Base-by-base conservation (phyloP, 1,139 yeast genomes). In the Tardiomyces digboiensis region DNA sequence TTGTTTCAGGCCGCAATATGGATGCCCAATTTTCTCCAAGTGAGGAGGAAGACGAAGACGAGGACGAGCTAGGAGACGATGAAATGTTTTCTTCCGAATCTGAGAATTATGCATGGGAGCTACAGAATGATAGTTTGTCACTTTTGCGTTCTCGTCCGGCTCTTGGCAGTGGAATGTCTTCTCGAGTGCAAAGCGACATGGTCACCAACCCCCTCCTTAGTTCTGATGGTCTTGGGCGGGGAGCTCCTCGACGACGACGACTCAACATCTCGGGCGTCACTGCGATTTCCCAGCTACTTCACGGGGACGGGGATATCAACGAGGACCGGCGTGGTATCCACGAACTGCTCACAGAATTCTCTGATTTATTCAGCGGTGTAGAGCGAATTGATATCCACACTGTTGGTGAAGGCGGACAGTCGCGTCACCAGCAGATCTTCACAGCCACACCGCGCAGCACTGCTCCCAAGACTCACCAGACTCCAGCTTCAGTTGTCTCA, bases 401-500 rank as follows among this genome's bases (percentile, higher is more conserved):
- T 8, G 33, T 16, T 4, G 33, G 33, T 16, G 33, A 26, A n/a
- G 33, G 33, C 33, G 10, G 16, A 5, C 16, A 5, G 16, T 16
- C 12, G 16, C 33, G 10, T 16, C 33, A 26, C 33, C 33, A 26
- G 16, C 33, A 26, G 12, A n/a, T 13, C 10, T 16, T 5, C 5
- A n/a, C 12, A 5, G 33, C 14, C 16, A 13, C 12, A n/a, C 33
- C 33, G 3, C 16, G 33, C 10, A 3, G 10, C 8, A 13, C 33
- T n/a, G 5, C 16, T 12, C 7, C 16, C 33, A 26, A 26, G 33
- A 19, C 19, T n/a, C 37, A 33, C 8, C 19, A n/a, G 19, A 33
- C 19, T 10, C 37, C 37, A 7, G 19, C 19, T 4, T 33, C 37
- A 16, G 37, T 46, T n/a, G 42, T 55, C 19, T 50, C 44, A 8